Evolutionary conservation across 192 early-diverging fungal genomes (phyloP).

Genomic region (Lunasporangiospora selenospora): DNA sequence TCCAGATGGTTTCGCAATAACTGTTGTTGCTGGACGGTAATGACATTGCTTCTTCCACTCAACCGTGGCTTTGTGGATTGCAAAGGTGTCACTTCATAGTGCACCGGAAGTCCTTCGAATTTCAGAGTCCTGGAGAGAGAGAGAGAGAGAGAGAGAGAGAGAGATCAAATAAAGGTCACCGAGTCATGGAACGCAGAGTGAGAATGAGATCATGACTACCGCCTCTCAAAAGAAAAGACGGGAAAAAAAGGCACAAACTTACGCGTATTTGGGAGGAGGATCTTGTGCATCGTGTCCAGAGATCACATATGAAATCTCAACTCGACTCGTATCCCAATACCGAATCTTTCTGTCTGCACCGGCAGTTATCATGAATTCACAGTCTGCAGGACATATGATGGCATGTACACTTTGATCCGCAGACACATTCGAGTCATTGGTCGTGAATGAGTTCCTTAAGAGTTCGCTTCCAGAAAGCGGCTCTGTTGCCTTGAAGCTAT

Average conservation of each 20-base stretch:
- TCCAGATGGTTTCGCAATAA: conserved; percentile 72
- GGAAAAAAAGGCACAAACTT: conserved; percentile 4
- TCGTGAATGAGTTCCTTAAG: conserved; percentile 62
- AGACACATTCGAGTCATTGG: conserved; percentile 59
- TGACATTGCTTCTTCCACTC: conserved; percentile 48
- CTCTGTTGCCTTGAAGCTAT: conserved; percentile 59
- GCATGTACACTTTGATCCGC: conserved; percentile 67
- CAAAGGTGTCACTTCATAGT: conserved; percentile 60
- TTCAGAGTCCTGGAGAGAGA: conserved; percentile 52
- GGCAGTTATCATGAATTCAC: conserved; percentile 73
- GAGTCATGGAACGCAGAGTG: not conserved
- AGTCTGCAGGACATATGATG: conserved; percentile 59
- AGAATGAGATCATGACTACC: conserved; percentile 13
- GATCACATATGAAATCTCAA: conserved; percentile 80
- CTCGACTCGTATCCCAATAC: conserved; percentile 76
- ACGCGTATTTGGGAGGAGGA: conserved; percentile 68
- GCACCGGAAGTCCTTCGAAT: conserved; percentile 61
- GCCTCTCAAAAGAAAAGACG: not conserved
- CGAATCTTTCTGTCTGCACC: conserved; percentile 88
- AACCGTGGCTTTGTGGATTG: conserved; percentile 38
- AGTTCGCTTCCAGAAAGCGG: conserved; percentile 57
- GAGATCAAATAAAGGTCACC: not conserved
- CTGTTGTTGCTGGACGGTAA: conserved; percentile 59
- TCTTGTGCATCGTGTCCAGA: conserved; percentile 66
- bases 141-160: not conserved